These are phyloP conservation scores for Suhomyces maxii DNA, from an alignment of 1,139 yeast species.

Conservation along the genomic window DNA sequence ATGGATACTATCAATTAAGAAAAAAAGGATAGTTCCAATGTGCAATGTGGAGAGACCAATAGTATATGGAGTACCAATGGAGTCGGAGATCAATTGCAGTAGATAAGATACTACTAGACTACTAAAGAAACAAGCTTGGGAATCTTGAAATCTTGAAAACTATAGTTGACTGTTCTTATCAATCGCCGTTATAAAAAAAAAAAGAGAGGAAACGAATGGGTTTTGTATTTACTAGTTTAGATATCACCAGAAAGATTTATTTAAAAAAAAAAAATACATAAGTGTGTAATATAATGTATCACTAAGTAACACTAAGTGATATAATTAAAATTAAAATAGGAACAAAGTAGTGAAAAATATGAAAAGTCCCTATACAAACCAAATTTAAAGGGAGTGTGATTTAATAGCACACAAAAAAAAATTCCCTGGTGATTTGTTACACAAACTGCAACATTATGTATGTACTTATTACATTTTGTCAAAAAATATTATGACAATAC, in stretches of 20 bases:
- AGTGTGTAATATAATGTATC: slow-evolving; percentile 1
- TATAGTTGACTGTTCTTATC: slow-evolving; percentile 5
- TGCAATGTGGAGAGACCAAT: too few relatives aligned
- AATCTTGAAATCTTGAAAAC: not conserved
- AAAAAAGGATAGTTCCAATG: not conserved
- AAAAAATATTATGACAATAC: slow-evolving; percentile 6
- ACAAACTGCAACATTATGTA: slow-evolving; percentile 4
- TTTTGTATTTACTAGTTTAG: slow-evolving; percentile 8
- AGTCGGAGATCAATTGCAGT: slow-evolving; percentile 2
- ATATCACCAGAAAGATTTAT: slow-evolving; percentile 5
- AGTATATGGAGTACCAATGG: not conserved
- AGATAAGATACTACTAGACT: not conserved
- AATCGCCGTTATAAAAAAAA: slow-evolving; percentile 5
- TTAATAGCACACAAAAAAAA: slow-evolving; percentile 1
- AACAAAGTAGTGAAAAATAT: slow-evolving; percentile 7
- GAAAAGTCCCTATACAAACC: slow-evolving; percentile 4
- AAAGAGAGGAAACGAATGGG: slow-evolving; percentile 11
- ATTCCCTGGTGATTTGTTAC: not conserved
- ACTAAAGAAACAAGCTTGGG: not conserved
- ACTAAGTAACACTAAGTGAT: slow-evolving; percentile 8
- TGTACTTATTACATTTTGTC: slow-evolving; percentile 1
- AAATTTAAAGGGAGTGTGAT: slow-evolving; percentile 1
- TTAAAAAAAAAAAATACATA: slow-evolving; percentile 7
- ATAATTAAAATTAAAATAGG: slow-evolving; percentile 8
- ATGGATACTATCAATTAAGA: not conserved